phyloP scores from a whole-genome alignment of 1,139 yeast genomes.

The Taphrina sp. region DNA sequence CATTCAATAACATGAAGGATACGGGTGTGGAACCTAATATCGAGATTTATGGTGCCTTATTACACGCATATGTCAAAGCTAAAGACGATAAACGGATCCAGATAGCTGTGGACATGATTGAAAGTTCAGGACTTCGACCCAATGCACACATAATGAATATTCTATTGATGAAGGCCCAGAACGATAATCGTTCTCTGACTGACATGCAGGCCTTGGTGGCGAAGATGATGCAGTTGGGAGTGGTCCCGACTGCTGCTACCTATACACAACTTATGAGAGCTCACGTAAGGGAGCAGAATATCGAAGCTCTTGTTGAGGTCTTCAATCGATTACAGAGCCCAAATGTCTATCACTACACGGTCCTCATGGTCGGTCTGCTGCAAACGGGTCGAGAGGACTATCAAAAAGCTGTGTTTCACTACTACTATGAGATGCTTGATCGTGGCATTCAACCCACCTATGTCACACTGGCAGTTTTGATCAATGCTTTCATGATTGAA shows the following conservation, averaged over 20 bases:
- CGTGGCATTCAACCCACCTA: slow-evolving; percentile 11
- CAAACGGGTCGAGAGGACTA: background rate
- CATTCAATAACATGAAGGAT: slow-evolving; percentile 11
- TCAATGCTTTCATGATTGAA: slow-evolving; percentile 20
- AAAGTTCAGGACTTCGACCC: background rate
- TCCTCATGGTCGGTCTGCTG: slow-evolving; percentile 24
- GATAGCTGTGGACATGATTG: background rate
- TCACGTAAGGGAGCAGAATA: slow-evolving; percentile 4
- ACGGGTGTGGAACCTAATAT: slow-evolving; percentile 16
- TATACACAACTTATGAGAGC: slow-evolving; percentile 17
- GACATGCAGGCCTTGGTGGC: slow-evolving; percentile 16
- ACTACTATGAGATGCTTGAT: slow-evolving; percentile 24
- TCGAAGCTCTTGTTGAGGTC: slow-evolving; percentile 2
- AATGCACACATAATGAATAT: slow-evolving; percentile 22
- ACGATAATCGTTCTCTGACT: slow-evolving; percentile 5
- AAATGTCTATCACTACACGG: slow-evolving; percentile 26
- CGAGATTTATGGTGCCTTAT: slow-evolving; percentile 11
- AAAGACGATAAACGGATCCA: slow-evolving; percentile 8
- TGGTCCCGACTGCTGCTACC: slow-evolving; percentile 13
- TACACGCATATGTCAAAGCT: slow-evolving; percentile 31
- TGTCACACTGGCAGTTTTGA: slow-evolving; percentile 20
- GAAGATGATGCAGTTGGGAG: slow-evolving; percentile 9
- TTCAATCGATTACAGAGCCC: slow-evolving; percentile 14
- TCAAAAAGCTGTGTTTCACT: background rate
- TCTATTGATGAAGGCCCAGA: slow-evolving; percentile 10